Conservation (phyloP, 768 basidiomycete genomes). For the Ramaria sp. region DNA sequence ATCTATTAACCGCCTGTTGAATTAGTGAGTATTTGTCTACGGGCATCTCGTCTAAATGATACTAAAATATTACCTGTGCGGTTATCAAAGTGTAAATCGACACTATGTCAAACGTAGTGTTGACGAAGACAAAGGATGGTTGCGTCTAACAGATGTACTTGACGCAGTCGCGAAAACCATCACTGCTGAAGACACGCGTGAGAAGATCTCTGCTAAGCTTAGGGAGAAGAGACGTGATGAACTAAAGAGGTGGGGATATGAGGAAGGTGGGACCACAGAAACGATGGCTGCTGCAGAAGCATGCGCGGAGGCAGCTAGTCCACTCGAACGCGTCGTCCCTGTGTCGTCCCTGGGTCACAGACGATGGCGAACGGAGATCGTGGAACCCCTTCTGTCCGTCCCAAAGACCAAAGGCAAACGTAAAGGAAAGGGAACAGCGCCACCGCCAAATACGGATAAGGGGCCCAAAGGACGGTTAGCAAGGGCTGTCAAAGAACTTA, state of each 20-base stretch:
- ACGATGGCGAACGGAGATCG: constrained; percentile 60
- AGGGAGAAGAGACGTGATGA: constrained; percentile 50
- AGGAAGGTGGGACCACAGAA: constrained; percentile 38
- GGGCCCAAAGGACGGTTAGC: constrained; percentile 57
- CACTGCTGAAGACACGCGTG: constrained; percentile 41
- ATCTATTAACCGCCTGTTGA: constrained; percentile 61
- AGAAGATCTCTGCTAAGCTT: constrained; percentile 46
- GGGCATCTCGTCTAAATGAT: background rate
- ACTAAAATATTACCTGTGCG: background rate
- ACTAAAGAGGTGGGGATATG: constrained; percentile 62
- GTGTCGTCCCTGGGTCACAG: constrained; percentile 56
- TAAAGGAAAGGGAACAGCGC: constrained; percentile 35
- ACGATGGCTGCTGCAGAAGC: constrained; percentile 48
- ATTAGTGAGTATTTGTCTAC: constrained; percentile 30
- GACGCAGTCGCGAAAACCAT: constrained; percentile 47
- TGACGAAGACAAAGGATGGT: constrained; percentile 74
- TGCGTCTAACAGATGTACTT: constrained; percentile 54
- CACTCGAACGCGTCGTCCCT: constrained; percentile 54
- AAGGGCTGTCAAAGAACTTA: constrained; percentile 52
- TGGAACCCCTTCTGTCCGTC: constrained; percentile 56
- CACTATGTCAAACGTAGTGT: constrained; percentile 69
- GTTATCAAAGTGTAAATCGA: constrained; percentile 31
- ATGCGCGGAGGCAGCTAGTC: constrained; percentile 65
- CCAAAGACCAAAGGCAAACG: constrained; percentile 51
- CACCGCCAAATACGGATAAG: constrained; percentile 15